These are phyloP conservation scores for Pseudotsuga menziesii DNA, from an alignment of 75 land plant genomes.

Conservation along the genomic window DNA sequence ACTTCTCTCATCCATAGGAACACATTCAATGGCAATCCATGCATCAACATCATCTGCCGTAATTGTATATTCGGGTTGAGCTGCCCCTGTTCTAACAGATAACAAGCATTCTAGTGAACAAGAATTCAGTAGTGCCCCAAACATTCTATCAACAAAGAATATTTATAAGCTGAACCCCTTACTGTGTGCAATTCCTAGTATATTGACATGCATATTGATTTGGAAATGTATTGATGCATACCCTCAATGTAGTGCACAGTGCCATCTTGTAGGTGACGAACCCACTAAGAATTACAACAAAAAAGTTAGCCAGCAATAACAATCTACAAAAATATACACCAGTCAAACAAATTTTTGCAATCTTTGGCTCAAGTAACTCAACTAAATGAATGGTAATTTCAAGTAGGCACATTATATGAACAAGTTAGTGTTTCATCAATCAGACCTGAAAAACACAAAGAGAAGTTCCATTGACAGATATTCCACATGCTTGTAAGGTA, in stretches of 20 bases:
- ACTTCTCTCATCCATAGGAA: conserved; percentile 85
- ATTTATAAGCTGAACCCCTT: background rate
- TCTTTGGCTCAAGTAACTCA: background rate
- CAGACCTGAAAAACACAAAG: conserved; percentile 91
- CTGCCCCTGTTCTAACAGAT: conserved; percentile 62
- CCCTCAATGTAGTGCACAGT: conserved; percentile 78
- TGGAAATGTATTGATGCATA: conserved; percentile 26
- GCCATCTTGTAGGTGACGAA: conserved; percentile 82
- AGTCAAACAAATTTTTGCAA: background rate
- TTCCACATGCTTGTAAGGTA: conserved; percentile 86
- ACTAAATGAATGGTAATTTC: background rate
- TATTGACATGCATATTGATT: background rate
- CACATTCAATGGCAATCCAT: conserved; percentile 81
- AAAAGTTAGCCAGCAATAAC: background rate
- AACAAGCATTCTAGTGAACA: conserved; percentile 11
- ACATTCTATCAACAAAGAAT: background rate
- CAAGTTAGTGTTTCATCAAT: background rate
- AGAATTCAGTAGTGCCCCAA: background rate
- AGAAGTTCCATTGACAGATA: conserved; percentile 90
- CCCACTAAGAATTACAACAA: conserved; percentile 59
- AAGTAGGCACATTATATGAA: background rate
- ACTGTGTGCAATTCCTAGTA: background rate
- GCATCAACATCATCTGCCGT: conserved; percentile 95
- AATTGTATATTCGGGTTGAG: conserved; percentile 88
- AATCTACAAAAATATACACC: background rate